Evolutionary conservation across 352 stramenopile genomes (phyloP), one percentile per base, ranked within the genome.

Genomic region (Thalassiosira oceanica): DNA sequence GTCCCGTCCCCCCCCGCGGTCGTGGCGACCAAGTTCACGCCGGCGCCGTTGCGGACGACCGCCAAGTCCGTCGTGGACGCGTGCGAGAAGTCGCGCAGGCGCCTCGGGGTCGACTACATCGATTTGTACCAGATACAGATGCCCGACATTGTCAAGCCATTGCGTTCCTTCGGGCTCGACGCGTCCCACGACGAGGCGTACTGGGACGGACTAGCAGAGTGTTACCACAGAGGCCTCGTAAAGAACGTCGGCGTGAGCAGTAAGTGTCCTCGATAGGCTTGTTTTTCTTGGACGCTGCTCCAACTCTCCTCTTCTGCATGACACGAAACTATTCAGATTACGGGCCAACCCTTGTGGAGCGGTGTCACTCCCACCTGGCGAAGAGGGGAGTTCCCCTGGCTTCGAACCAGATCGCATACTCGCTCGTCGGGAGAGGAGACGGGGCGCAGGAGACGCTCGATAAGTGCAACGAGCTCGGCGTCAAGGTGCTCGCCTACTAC

Each of bases 371-470:
- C 4, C 61, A 67, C n/a, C 70, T 93, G 8, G 61, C 66, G 16
- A 62, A 84, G 21, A 74, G 86, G 5, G 87, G 87, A 13, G 79
- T 93, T 8, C 69, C 74, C 10, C 65, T 94, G 1, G 65, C 79
- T 5, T 84, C 73, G n/a, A 94, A 94, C 77, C 89, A 94, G 67
- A 87, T 94, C 28, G 86, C 92, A 63, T 88, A 90, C 57, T 88
- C 56, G 20, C 67, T 94, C 3, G 36, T 92, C 0, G 87, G 92
- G 56, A 61, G 80, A 13, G 79, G 53, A 39, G 78, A 85, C n/a
- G 51, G 88, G 33, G 56, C 77, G 23, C 91, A 84, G 61, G 85
- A 84, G 15, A 61, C 91, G 10, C 28, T 91, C 7, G 54, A 80
- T 58, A 78, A 73, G 26, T 93, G 88, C 61, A 52, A 89, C 37